Conservation (phyloP, 352 stramenopile species). For the Phytophthora quininea region DNA sequence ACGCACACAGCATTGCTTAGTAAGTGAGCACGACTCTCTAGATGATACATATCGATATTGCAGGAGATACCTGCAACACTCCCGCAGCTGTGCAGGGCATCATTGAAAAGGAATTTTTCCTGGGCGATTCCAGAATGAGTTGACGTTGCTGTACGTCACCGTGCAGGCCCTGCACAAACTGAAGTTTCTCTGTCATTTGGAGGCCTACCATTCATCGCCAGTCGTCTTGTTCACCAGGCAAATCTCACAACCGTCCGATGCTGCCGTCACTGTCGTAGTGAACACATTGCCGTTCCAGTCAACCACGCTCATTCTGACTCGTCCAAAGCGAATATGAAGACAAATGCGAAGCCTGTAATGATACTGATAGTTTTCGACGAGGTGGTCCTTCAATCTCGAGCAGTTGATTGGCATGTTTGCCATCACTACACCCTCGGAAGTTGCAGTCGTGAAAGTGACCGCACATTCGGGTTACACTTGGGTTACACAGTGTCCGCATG, state of each 20-base stretch:
- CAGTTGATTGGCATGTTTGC: too few species aligned
- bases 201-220: slow-evolving; percentile 11
- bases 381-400: too few species aligned
- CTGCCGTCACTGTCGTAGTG: neutral
- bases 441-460: too few species aligned
- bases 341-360: too few species aligned
- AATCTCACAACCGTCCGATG: slow-evolving; percentile 2
- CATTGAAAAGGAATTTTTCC: too few species aligned
- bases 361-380: too few species aligned
- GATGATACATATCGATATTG: neutral
- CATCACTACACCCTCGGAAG: too few species aligned
- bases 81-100: slow-evolving; percentile 11
- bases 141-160: slow-evolving; percentile 8
- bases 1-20: neutral
- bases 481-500: slow-evolving; percentile 24
- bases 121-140: slow-evolving; percentile 7
- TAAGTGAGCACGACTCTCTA: neutral
- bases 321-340: neutral
- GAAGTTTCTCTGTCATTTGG: neutral
- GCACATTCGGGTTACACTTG: slow-evolving; percentile 6
- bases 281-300: slow-evolving; percentile 9
- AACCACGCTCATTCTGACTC: neutral
- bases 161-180: slow-evolving; percentile 7
- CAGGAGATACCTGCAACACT: slow-evolving; percentile 9
- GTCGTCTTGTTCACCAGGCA: slow-evolving; percentile 4